Evolutionary conservation across 2,329 filamentous ascomycete genomes (phyloP).

Genomic region (Ramularia collo-cygni): DNA sequence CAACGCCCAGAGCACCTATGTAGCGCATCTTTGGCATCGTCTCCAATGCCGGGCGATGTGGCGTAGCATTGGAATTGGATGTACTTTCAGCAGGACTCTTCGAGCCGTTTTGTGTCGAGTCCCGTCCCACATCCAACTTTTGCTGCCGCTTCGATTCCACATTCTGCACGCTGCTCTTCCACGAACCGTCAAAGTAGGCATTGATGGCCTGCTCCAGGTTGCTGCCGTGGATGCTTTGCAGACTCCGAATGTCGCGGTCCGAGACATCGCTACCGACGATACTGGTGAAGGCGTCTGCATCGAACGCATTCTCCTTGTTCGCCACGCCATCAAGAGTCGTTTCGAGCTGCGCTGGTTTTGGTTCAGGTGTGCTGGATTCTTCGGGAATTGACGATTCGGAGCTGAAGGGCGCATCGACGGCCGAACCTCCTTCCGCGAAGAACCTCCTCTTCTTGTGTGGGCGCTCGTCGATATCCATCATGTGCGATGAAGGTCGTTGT

Average conservation of each 20-base stretch:
- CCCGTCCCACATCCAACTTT: slow-evolving; percentile 6
- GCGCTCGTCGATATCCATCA: slow-evolving; percentile 41
- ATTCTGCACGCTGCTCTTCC: slow-evolving; percentile 34
- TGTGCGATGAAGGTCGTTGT: slow-evolving; percentile 1
- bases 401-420: slow-evolving; percentile 21
- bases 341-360: slow-evolving; percentile 8
- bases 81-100: slow-evolving; percentile 2
- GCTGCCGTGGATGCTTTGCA: slow-evolving; percentile 45
- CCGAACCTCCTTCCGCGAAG: slow-evolving; percentile 47
- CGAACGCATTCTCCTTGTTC: slow-evolving; percentile 39
- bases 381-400: slow-evolving; percentile 29
- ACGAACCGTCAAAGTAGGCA: slow-evolving; percentile 58
- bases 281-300: slow-evolving; percentile 48
- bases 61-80: slow-evolving; percentile 5
- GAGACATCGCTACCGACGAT: slow-evolving; percentile 51
- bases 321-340: slow-evolving; percentile 8
- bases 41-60: slow-evolving; percentile 16
- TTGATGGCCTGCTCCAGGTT: slow-evolving; percentile 58
- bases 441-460: slow-evolving; percentile 58
- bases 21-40: slow-evolving; percentile 60
- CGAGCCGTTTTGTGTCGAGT: slow-evolving; percentile 2
- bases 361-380: slow-evolving; percentile 27
- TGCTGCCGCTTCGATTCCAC: slow-evolving; percentile 4
- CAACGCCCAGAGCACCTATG: slow-evolving; percentile 84
- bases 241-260: slow-evolving; percentile 37